phyloP scores from a whole-genome alignment of 331 rosid species.

The Phaseolus coccineus region DNA sequence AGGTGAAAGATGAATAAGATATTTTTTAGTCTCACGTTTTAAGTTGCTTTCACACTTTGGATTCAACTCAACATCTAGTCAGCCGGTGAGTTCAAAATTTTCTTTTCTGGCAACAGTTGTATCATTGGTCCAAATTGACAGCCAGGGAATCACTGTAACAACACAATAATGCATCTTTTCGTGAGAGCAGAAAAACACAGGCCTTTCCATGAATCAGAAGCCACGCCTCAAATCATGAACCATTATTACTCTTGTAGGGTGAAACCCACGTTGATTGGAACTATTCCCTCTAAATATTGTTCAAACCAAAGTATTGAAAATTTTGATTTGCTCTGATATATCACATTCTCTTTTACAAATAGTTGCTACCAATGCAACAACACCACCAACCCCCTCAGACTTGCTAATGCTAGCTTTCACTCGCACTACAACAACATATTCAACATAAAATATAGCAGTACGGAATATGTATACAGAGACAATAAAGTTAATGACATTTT shows the following conservation, averaged over 20 bases:
- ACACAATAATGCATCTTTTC: constrained; percentile 55
- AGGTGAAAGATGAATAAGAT: neutral
- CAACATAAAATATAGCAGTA: neutral
- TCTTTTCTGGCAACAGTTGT: constrained; percentile 50
- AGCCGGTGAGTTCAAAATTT: constrained; percentile 24
- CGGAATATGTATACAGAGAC: constrained; percentile 22
- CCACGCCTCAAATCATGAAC: constrained; percentile 54
- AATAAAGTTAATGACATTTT: constrained; percentile 48
- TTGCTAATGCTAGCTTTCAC: constrained; percentile 10
- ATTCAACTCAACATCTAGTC: constrained; percentile 20
- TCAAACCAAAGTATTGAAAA: neutral
- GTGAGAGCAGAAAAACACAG: constrained; percentile 48
- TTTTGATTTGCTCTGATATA: neutral
- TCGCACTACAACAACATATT: no score
- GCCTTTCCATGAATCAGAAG: constrained; percentile 54
- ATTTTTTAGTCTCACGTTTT: constrained; percentile 29
- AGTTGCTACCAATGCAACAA: neutral
- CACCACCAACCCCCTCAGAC: constrained; percentile 12
- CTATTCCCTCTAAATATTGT: constrained; percentile 46
- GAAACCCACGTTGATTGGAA: constrained; percentile 52
- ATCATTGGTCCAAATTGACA: constrained; percentile 45
- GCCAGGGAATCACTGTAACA: constrained; percentile 39
- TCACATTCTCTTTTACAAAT: neutral
- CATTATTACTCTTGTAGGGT: constrained; percentile 48
- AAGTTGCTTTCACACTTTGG: constrained; percentile 41